Base-by-base conservation (phyloP, 768 basidiomycete species). In the Tubosaeta brunneosetosa region DNA sequence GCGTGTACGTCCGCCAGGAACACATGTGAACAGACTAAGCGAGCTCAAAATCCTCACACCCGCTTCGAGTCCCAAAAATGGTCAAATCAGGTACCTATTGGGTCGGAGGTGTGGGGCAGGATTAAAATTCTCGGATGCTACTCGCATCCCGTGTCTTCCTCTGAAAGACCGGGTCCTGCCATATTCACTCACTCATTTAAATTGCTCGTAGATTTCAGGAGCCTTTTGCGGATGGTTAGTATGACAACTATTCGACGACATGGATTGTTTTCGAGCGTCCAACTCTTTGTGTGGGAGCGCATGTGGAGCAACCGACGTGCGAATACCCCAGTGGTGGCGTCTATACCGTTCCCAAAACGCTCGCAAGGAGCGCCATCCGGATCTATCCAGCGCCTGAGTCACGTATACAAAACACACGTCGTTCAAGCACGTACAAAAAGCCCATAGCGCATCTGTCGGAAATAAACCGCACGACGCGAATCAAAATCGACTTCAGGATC, bases 401-500 rank as follows among this genome's bases (percentile, higher is more conserved):
- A 27, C 13, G 3, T 10, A 47, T 17, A 33, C 26, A 32, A 2
- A 12, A 40, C 3, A 26, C 1, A 4, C 3, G 19, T 26, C 17
- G 32, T 33, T 6, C 12, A 36, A 6, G 31, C 2, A 83, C 94
- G 67, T 65, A 97, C 94, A 66, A 93, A 98, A 56, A 97, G 86
- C 43, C 95, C 95, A 66, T 97, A 95, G 51, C 94, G 85, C 94
- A 97, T 97, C 66, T 97, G 94, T 36, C 95, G 85, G 87, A 98
- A 97, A 73, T 97, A 98, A 19, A 91, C 93, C 3, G 94, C 94
- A 11, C 94, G 82, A 27, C 90, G 83, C 7, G 84, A 88, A 69
- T 98, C 95, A 60, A 94, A 97, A 71, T 99, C 97, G 42, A 99
- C 94, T 68, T 95, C 94, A 3, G 93, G 91, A 67, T 97, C 95